phyloP scores from a whole-genome alignment of 1,284 basidiomycete species.

The Polyporus tsugae region DNA sequence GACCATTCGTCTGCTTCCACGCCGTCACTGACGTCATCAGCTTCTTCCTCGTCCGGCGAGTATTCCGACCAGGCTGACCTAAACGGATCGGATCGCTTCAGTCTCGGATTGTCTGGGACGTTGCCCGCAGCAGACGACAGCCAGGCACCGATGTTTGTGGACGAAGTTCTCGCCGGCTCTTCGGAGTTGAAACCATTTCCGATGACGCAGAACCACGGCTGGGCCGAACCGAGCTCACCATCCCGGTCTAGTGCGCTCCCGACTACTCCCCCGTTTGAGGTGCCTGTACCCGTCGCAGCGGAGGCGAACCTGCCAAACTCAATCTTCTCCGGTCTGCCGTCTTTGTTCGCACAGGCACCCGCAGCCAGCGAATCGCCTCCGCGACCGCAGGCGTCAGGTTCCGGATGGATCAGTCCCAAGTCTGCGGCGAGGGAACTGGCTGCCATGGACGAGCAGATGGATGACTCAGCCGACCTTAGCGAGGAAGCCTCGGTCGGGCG shows the following conservation, averaged over 20 bases:
- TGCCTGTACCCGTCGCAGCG: conserved; percentile 23
- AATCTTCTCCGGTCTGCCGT: conserved; percentile 6
- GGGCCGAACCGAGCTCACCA: conserved; percentile 20
- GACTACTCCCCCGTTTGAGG: conserved; percentile 32
- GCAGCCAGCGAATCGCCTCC: conserved; percentile 19
- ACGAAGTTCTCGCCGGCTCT: conserved; percentile 17
- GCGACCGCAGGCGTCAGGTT: neutral
- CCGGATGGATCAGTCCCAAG: conserved; percentile 25
- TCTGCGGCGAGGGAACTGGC: conserved; percentile 17
- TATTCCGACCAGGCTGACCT: conserved; percentile 21
- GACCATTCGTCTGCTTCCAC: conserved; percentile 30
- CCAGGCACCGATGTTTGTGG: conserved; percentile 20
- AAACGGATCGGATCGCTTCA: conserved; percentile 19
- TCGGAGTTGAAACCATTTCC: conserved; percentile 14
- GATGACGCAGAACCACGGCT: conserved; percentile 12
- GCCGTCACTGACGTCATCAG: conserved; percentile 36
- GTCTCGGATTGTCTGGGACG: conserved; percentile 11
- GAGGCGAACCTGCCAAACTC: conserved; percentile 17
- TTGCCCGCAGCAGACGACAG: conserved; percentile 12
- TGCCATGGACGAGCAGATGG: conserved; percentile 22
- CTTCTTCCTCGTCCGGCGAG: conserved; percentile 34
- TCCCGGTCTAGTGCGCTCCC: conserved; percentile 23
- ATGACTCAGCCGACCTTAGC: conserved; percentile 47
- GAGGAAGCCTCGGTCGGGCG: conserved; percentile 88
- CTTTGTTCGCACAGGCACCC: conserved; percentile 20